Evolutionary conservation across 2,329 filamentous ascomycete species (phyloP).

Genomic region (Microcyclosporella mali): DNA sequence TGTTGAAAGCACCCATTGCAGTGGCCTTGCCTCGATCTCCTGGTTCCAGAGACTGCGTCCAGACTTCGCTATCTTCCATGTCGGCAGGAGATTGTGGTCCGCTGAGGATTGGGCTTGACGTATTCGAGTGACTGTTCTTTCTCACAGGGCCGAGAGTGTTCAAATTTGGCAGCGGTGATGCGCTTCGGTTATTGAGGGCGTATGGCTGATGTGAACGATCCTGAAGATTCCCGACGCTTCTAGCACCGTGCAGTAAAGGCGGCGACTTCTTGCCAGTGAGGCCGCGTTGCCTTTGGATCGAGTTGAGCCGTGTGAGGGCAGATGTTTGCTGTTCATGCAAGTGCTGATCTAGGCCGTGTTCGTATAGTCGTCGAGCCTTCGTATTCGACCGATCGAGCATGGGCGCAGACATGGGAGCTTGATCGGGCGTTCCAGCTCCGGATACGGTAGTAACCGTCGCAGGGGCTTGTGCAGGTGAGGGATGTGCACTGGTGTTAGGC

Average conservation of each 20-base stretch:
- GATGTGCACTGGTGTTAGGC: constrained; percentile 33
- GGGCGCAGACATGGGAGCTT: constrained; percentile 20
- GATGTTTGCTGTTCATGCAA: constrained; percentile 74
- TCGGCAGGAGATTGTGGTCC: constrained; percentile 51
- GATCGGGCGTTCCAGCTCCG: constrained; percentile 24
- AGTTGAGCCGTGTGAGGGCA: constrained; percentile 72
- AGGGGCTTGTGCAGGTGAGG: constrained; percentile 48
- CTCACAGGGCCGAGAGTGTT: constrained; percentile 32
- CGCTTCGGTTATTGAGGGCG: constrained; percentile 23
- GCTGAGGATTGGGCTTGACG: constrained; percentile 36
- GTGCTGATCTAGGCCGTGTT: constrained; percentile 72
- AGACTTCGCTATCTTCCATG: constrained; percentile 56
- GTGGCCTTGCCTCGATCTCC: constrained; percentile 78
- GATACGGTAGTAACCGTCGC: constrained; percentile 17
- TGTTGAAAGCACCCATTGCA: constrained; percentile 64
- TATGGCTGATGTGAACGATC: constrained; percentile 34
- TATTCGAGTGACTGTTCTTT: constrained; percentile 27
- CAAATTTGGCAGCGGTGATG: constrained; percentile 34
- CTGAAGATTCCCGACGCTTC: constrained; percentile 63
- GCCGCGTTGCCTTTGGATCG: constrained; percentile 60
- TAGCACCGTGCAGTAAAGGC: constrained; percentile 28
- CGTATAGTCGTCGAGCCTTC: constrained; percentile 71
- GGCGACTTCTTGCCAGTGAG: constrained; percentile 45
- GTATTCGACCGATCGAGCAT: constrained; percentile 58
- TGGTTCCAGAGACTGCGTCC: constrained; percentile 61